A percentile compares a stretch with the other conserved stretches of the same genome.
These are phyloP conservation scores for Talaromyces wortmannii DNA, from an alignment of 495 filamentous ascomycete species.

Conservation along the genomic window DNA sequence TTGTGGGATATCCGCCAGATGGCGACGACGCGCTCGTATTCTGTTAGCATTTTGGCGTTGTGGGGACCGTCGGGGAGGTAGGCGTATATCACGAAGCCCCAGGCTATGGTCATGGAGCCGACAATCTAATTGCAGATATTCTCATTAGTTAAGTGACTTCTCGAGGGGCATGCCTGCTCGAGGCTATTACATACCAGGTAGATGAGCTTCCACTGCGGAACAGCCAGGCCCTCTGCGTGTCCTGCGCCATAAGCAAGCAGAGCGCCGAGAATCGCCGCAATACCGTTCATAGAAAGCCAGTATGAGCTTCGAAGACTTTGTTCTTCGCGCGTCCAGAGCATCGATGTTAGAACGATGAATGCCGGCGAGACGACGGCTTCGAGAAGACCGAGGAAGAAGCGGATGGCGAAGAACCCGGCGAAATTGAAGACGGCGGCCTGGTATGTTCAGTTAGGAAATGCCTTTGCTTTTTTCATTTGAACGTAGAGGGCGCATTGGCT, in stretches of 20 bases:
- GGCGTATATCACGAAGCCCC: constrained; percentile 30
- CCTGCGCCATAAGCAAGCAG: constrained; percentile 49
- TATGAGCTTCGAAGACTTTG: constrained; percentile 55
- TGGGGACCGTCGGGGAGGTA: constrained; percentile 36
- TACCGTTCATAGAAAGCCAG: constrained; percentile 59
- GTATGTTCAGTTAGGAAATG: no score
- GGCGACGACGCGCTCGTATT: constrained; percentile 35
- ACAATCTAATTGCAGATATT: constrained; percentile 11
- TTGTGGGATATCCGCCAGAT: constrained; percentile 36
- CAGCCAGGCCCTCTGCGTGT: constrained; percentile 27
- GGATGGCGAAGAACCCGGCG: constrained; percentile 18
- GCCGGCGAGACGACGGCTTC: constrained; percentile 21
- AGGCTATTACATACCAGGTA: constrained; percentile 30
- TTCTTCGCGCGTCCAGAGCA: constrained; percentile 65
- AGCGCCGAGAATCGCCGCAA: constrained; percentile 45
- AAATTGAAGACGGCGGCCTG: constrained; percentile 18
- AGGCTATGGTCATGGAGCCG: constrained; percentile 40
- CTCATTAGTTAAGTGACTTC: not conserved
- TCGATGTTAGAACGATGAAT: constrained; percentile 39
- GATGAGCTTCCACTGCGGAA: constrained; percentile 49
- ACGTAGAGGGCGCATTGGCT: not conserved
- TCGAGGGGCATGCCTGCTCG: constrained; percentile 30
- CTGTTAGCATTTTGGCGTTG: constrained; percentile 31
- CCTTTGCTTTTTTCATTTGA: no score
- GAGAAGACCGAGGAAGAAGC: constrained; percentile 25